Evolutionary conservation across 257 asterid species (phyloP).

Genomic region (Nyctanthes arbortristis): DNA sequence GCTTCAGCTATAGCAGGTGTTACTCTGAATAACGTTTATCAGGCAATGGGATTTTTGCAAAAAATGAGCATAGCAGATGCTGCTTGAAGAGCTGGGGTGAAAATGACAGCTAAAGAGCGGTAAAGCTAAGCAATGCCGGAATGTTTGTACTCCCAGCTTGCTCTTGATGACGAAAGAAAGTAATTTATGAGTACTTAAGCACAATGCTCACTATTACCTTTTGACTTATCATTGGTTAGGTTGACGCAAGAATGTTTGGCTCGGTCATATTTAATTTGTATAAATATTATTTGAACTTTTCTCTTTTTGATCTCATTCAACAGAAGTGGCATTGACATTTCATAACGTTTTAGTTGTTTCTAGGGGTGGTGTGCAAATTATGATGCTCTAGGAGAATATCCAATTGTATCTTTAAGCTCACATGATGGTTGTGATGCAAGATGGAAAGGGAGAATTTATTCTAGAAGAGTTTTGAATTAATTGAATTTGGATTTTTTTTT

Average conservation of each 20-base stretch:
- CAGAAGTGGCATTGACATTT: background rate
- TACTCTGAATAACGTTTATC: constrained; percentile 66
- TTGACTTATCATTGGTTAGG: background rate
- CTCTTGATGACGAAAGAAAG: background rate
- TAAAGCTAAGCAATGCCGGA: background rate
- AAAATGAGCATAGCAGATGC: constrained; percentile 33
- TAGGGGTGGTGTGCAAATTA: background rate
- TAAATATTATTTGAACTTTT: too few relatives aligned
- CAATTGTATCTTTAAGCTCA: too few relatives aligned
- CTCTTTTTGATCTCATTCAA: background rate
- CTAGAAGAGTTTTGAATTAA: too few relatives aligned
- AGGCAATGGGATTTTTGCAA: constrained; percentile 89
- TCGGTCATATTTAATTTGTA: background rate
- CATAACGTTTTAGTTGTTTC: background rate
- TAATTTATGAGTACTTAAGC: background rate
- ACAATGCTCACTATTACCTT: background rate
- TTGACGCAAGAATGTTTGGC: background rate
- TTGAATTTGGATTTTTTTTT: too few relatives aligned
- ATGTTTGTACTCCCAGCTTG: background rate
- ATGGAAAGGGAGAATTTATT: too few relatives aligned
- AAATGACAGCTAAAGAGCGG: background rate
- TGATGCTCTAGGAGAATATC: background rate
- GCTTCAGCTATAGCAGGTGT: constrained; percentile 74
- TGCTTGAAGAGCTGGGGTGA: constrained; percentile 9
- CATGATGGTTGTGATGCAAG: too few relatives aligned